Base-by-base conservation (phyloP, 2,329 filamentous ascomycete genomes). In the Cryphonectria japonica region DNA sequence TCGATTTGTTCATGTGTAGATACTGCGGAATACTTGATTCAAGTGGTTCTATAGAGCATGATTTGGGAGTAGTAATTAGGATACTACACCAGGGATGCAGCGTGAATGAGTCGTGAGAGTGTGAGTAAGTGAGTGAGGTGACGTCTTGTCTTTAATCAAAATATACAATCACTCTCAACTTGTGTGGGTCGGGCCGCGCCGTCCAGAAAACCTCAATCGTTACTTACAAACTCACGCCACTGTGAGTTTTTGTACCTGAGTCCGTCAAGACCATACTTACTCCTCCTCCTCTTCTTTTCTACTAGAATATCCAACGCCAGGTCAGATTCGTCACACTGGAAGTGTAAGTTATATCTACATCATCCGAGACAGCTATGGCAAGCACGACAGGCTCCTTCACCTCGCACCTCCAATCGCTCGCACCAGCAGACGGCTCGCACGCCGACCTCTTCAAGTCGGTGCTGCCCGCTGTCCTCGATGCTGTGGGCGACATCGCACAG, bases 391-490 rank as follows among this genome's bases (percentile, higher is more conserved):
- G 14, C 57, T 71, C 69, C 67, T 70, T 73, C 34, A 43, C 46
- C 37, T 66, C 68, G 3, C 71, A 75, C 50, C 76, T 81, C 52
- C 59, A 73, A 11, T 69, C 75, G 43, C 70, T 77, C 3, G 72
- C 80, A 1, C 74, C 77, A 0, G 69, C 75, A 32, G 70, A 74
- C 2, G 71, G 71, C 62, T 71, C 43, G 0, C 76, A 78, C 68
- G 70, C 76, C n/a, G 76, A 78, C 1, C 81, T 88, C 0, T 76
- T 80, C 43, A 76, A 75, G 1, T 84, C 83, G 0, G 82, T 89
- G 5, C 77, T 89, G 3, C 87, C 87, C 0, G 77, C 80, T 0
- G 80, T 89, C 0, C 78, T 89, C 54, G 75, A 78, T 39, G 79
- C 81, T 73, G 79, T 89, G 66, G 78, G 82, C 19, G 78, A 79